These are phyloP conservation scores for Colletotrichum camelliae DNA, from an alignment of 2,329 filamentous ascomycete genomes.

Conservation along the genomic window DNA sequence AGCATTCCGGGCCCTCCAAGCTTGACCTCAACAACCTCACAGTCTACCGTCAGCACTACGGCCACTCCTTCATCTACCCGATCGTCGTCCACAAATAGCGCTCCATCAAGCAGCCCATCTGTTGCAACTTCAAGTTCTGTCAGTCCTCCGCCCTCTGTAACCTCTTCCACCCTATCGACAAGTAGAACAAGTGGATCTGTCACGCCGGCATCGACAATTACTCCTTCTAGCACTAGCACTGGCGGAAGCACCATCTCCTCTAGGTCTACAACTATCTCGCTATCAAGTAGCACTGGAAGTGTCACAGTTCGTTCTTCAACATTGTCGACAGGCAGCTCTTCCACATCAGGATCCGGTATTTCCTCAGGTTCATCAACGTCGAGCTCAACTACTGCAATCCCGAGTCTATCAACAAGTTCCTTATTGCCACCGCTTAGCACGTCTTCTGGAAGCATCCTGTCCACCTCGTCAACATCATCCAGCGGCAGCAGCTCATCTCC, in stretches of 20 bases:
- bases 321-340: not conserved
- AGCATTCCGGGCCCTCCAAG: not conserved
- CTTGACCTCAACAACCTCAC: not conserved
- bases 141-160: not conserved
- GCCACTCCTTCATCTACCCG: not conserved
- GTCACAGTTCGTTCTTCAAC: not conserved
- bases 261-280: not conserved
- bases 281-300: not conserved
- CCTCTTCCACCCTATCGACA: not conserved
- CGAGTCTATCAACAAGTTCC: not conserved
- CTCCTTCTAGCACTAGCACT: not conserved
- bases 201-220: not conserved
- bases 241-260: not conserved
- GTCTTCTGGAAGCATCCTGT: not conserved
- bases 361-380: rapidly evolving
- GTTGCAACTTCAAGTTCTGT: not conserved
- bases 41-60: not conserved
- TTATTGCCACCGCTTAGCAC: not conserved
- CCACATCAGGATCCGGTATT: not conserved
- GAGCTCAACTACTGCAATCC: rapidly evolving
- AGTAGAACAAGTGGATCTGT: not conserved
- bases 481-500: not conserved
- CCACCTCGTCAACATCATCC: not conserved
- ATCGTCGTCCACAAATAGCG: not conserved
- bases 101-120: not conserved